These are phyloP conservation scores for Neofusicoccum ribis DNA, from an alignment of 2,329 filamentous ascomycete genomes.

Conservation along the genomic window DNA sequence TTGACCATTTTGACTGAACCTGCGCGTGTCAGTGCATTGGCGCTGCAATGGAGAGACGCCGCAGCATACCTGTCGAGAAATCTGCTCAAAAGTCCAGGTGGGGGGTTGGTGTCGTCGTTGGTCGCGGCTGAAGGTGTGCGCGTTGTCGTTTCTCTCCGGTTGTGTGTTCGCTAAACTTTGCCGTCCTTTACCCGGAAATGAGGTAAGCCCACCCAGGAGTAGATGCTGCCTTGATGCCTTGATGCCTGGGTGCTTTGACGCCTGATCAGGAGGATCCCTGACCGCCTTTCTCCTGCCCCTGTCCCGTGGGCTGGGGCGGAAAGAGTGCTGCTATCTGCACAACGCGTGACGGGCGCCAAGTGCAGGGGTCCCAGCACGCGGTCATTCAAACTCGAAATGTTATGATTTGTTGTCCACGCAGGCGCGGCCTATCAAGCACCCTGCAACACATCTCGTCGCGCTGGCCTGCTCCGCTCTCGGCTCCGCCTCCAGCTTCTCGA, in stretches of 20 bases:
- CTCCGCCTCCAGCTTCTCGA: constrained; percentile 1
- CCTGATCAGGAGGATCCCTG: no score
- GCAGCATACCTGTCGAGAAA: not conserved
- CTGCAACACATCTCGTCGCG: constrained; percentile 6
- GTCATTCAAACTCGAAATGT: constrained; percentile 2
- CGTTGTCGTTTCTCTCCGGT: not conserved
- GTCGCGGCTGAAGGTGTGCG: not conserved
- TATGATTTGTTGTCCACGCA: constrained; percentile 6
- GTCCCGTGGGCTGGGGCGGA: no score
- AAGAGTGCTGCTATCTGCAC: no score
- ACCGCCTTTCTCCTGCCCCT: no score
- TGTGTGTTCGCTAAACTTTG: not conserved
- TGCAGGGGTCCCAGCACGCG: not conserved
- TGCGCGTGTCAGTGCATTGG: constrained; percentile 28
- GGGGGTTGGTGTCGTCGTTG: constrained; percentile 9
- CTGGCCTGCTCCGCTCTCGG: constrained; percentile 12
- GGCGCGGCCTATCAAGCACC: constrained; percentile 11
- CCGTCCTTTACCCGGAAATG: no score
- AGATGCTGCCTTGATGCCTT: no score
- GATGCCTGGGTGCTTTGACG: no score
- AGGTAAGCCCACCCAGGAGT: no score
- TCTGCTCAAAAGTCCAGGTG: not conserved
- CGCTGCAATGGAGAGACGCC: not conserved
- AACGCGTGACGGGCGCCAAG: not conserved
- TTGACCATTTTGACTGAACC: constrained; percentile 69